Evolutionary conservation across 306 rosid species (phyloP).

Genomic region (Castanea sativa): DNA sequence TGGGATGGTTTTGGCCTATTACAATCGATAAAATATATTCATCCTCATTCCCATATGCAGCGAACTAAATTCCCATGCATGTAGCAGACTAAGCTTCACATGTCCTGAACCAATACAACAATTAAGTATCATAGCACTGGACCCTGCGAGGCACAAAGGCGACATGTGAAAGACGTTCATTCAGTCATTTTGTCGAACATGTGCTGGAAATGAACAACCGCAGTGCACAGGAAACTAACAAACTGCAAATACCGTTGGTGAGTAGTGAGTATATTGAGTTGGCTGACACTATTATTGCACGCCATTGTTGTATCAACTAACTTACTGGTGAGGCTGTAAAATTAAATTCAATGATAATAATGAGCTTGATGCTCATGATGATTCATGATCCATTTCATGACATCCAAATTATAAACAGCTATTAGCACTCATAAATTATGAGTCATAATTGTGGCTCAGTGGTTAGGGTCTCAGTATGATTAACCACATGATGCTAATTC

Average conservation of each 20-base stretch:
- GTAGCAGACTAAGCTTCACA: background rate
- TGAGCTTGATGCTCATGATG: no score
- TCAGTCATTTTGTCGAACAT: background rate
- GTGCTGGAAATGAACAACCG: background rate
- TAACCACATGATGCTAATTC: no score
- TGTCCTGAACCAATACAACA: background rate
- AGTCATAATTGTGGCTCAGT: no score
- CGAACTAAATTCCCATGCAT: background rate
- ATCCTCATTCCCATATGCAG: background rate
- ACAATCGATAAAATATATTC: background rate
- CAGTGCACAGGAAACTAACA: background rate
- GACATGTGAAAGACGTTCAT: no score
- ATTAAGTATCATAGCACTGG: background rate
- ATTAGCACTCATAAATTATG: no score
- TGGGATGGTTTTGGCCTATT: background rate
- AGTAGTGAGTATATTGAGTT: no score
- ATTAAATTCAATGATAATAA: no score
- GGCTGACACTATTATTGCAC: no score
- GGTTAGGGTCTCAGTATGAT: no score
- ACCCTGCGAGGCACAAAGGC: background rate
- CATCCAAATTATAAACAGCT: no score
- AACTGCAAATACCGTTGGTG: background rate
- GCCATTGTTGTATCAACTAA: background rate
- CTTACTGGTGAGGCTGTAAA: background rate
- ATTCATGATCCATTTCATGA: no score